A percentile compares a stretch with the other conserved stretches of the same genome.
Conservation (phyloP, 2,329 filamentous ascomycete species). For the Fusarium sp. region DNA sequence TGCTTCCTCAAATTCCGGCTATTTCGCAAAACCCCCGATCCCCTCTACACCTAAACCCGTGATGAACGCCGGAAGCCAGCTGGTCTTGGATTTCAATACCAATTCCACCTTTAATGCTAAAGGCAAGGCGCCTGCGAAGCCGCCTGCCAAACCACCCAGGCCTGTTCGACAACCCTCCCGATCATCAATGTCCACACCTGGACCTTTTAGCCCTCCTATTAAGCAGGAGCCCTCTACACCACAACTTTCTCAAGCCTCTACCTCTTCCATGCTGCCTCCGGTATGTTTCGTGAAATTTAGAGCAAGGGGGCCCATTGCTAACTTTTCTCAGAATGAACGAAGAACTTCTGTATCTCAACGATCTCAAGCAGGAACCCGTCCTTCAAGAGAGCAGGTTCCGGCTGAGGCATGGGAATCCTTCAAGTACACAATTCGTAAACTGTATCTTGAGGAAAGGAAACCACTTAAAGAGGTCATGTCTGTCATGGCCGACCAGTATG, state of each 20-base stretch:
- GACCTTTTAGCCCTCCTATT: conserved; percentile 39
- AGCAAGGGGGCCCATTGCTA: not conserved
- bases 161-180: conserved; percentile 39
- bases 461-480: conserved; percentile 63
- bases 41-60: conserved; percentile 52
- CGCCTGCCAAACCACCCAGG: conserved; percentile 43
- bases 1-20: conserved; percentile 39
- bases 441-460: conserved; percentile 60
- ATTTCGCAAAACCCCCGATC: conserved; percentile 50
- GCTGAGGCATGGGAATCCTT: conserved; percentile 59
- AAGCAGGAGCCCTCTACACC: conserved; percentile 47
- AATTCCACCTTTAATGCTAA: conserved; percentile 45
- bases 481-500: conserved; percentile 59
- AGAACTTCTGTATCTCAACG: conserved; percentile 44
- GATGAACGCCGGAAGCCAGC: conserved; percentile 47
- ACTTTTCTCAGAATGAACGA: conserved; percentile 39
- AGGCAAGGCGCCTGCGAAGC: conserved; percentile 48
- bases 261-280: conserved; percentile 37
- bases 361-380: conserved; percentile 47
- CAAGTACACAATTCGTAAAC: conserved; percentile 55
- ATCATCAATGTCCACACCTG: conserved; percentile 35
- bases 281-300: conserved; percentile 36
- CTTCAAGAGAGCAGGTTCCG: conserved; percentile 55
- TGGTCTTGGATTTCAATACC: conserved; percentile 50
- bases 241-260: conserved; percentile 36